Evolutionary conservation across 129 eudicot species (phyloP), one percentile per base, ranked within the genome.

Genomic region (Flaveria ramosissima): DNA sequence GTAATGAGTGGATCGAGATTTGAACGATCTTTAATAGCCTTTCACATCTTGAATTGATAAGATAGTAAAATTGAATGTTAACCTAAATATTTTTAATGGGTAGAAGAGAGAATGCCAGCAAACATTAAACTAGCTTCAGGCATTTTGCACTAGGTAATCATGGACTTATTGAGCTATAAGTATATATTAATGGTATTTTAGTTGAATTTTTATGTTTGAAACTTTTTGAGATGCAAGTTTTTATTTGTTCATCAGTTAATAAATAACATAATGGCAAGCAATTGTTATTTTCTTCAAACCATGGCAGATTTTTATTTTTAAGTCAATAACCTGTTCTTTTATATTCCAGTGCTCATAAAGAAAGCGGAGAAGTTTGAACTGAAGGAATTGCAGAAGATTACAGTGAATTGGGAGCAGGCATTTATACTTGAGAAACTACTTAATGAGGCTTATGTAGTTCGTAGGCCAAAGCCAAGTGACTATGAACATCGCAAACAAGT

Each of bases 391-490:
- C 78, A 77, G 80, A 79, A 67, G 62, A 80, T 81, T 71, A 73
- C 21, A 50, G 41, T 75, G 39, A 83, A 69, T 59, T 77, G 56
- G 12, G 82, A 78, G 30, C 64, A 69, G 51, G 27, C 82, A 60
- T 59, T 61, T 67, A 70, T 81, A 26, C 77, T 94, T 24, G 90
- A 84, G 12, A 78, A 73, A 36, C 68, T 89, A 60, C 88, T 94
- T 57, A 43, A 81, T 55, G 90, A 87, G 75, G 89, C 83, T 72
- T 94, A 83, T 84, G 63, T 30, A 14, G 62, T 52, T 74, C 83
- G 81, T 64, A 85, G 86, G 20, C 98, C 98, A 63, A 89, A 83
- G 59, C 81, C 83, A 48, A 76, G 77, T 63, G 98, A 91, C 47
- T 91, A 94, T 83, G 85, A 84, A 42, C 82, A 56, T 61, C 89